Base-by-base conservation (phyloP, 108 stramenopile species). In the Conticribra weissflogii region DNA sequence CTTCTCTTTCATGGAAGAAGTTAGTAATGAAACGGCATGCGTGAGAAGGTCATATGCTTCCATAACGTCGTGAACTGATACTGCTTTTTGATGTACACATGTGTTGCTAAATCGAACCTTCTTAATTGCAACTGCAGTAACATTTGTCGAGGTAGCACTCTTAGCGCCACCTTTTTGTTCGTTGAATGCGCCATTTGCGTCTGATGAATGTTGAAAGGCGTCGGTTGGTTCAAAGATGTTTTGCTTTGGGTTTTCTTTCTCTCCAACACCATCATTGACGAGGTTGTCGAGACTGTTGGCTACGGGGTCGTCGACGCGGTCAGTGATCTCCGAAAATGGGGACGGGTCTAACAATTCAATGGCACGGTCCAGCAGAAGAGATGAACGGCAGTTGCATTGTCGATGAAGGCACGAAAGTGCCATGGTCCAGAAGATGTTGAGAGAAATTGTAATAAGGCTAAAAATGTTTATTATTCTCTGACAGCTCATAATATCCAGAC, bases 321-420 rank as follows among this genome's bases (percentile, higher is more conserved):
- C 45, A 28, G 18, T 41, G n/a, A 31, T 68, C 55, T 0, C 28
- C 32, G 25, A 17, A 36, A 22, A 64, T 17, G 31, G 36, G 23
- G 74, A 46, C 22, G 74, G 74, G 60, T 76, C 74, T 2, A 76
- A 68, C 22, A 76, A 49, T 49, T 63, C 59, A 25, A 76, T 55
- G 46, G 66, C 66, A 2, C 53, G 59, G 17, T 32, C 25, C 3
- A 76, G 51, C 14, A 76, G 66, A 28, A 17, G 8, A 27, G 47
- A 54, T 63, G 32, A 0, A 47, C 31, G 25, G 59, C 63, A 65
- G 16, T 60, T 23, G 48, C 74, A 76, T 18, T 3, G n/a, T n/a
- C n/a, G n/a, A n/a, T n/a, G n/a, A n/a, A n/a, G n/a, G n/a, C n/a
- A n/a, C n/a, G n/a, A n/a, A n/a, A n/a, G n/a, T n/a, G n/a, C n/a